These are phyloP conservation scores for Penium margaritaceum DNA, from an alignment of 139 green algal genomes.

Conservation along the genomic window DNA sequence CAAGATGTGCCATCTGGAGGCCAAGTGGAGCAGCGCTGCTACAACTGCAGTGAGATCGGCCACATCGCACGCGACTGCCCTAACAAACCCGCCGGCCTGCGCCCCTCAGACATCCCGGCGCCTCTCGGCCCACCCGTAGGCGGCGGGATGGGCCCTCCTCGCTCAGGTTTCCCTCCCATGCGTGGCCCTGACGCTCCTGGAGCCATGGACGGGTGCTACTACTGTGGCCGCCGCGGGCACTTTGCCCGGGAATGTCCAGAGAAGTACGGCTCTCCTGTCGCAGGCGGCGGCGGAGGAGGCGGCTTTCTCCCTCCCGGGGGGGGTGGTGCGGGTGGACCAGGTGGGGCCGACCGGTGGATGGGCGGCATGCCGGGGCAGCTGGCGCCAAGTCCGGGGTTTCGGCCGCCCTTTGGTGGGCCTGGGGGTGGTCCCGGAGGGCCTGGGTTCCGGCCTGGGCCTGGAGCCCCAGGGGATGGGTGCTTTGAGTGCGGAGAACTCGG, in stretches of 20 bases:
- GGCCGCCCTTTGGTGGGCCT: background rate
- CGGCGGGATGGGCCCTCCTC: no score
- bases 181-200: no score
- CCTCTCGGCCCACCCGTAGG: background rate
- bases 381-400: background rate
- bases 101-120: no score
- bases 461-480: slow-evolving; percentile 14
- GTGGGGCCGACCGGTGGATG: slow-evolving; percentile 25
- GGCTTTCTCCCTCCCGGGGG: no score
- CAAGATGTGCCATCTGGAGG: slow-evolving; percentile 4
- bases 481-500: slow-evolving; percentile 34
- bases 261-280: slow-evolving; percentile 9
- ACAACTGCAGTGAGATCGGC: slow-evolving; percentile 16
- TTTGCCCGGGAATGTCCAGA: slow-evolving; percentile 32
- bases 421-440: background rate
- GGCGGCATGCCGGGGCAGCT: slow-evolving; percentile 12
- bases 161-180: no score
- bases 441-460: background rate
- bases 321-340: slow-evolving; percentile 16
- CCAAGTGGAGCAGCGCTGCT: slow-evolving; percentile 30
- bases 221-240: slow-evolving; percentile 28
- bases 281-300: background rate
- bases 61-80: slow-evolving; percentile 33
- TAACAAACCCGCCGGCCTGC: no score
- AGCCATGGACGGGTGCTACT: slow-evolving; percentile 31